phyloP scores from a whole-genome alignment of 306 rosid genomes.

The Hippophae tibetana region DNA sequence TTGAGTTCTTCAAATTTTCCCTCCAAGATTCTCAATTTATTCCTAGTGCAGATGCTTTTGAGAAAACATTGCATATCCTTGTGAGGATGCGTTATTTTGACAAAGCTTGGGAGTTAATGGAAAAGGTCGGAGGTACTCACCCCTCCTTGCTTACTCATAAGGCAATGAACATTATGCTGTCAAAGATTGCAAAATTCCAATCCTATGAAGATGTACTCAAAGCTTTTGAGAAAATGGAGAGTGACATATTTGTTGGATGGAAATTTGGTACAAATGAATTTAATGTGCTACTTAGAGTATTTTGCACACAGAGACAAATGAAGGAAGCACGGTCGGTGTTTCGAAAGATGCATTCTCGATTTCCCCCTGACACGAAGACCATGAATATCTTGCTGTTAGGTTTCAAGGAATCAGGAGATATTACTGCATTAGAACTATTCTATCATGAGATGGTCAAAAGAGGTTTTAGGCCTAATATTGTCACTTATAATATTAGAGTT shows the following conservation, averaged over 20 bases:
- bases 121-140: slow-evolving; percentile 21
- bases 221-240: slow-evolving; percentile 65
- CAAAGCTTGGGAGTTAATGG: slow-evolving; percentile 60
- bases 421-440: slow-evolving; percentile 67
- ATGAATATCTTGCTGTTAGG: slow-evolving; percentile 87
- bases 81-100: slow-evolving; percentile 71
- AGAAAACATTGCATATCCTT: slow-evolving; percentile 73
- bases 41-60: slow-evolving; percentile 49
- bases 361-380: slow-evolving; percentile 53
- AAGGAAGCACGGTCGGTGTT: slow-evolving; percentile 79
- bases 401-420: slow-evolving; percentile 78
- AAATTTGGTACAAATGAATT: slow-evolving; percentile 65
- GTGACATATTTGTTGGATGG: slow-evolving; percentile 41
- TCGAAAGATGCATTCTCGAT: slow-evolving; percentile 47
- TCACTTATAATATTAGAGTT: slow-evolving; percentile 64
- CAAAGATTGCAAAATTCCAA: slow-evolving; percentile 58
- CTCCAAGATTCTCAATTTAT: slow-evolving; percentile 30
- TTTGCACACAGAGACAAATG: slow-evolving; percentile 75
- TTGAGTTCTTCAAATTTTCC: slow-evolving; percentile 60
- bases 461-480: slow-evolving; percentile 58
- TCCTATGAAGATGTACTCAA: slow-evolving; percentile 63
- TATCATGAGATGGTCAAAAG: slow-evolving; percentile 77
- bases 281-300: slow-evolving; percentile 64
- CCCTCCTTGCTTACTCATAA: slow-evolving; percentile 61
- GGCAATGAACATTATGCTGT: slow-evolving; percentile 79